Percentiles rank a stretch among this genome's conserved stretches.
Evolutionary conservation across 192 early-diverging fungal genomes (phyloP).

Genomic region (Rhizophagus prolifer): DNA sequence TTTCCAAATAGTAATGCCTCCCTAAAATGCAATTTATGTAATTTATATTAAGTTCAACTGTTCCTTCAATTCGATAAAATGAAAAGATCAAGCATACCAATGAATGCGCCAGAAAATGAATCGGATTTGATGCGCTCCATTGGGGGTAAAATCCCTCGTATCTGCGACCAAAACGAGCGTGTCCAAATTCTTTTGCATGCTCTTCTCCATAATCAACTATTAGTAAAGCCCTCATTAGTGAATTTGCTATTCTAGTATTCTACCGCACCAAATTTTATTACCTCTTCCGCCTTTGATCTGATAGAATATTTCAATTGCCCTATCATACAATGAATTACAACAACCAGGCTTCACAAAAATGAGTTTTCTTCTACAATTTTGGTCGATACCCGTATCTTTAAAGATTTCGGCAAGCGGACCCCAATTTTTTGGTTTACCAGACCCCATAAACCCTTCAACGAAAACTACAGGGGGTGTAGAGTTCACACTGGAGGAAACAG

Average conservation of each 20-base stretch:
- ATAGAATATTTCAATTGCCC: constrained; percentile 27
- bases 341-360: constrained; percentile 19
- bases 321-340: constrained; percentile 22
- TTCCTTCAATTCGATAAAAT: no score
- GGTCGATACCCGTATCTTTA: no score
- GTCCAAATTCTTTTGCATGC: constrained; percentile 9
- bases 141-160: constrained; percentile 17
- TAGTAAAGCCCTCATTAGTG: no score
- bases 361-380: no score
- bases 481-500: no score
- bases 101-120: constrained; percentile 22
- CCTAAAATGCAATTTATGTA: not conserved
- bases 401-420: no score
- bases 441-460: no score
- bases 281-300: constrained; percentile 28
- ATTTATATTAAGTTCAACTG: no score
- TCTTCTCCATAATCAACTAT: constrained; percentile 23
- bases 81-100: not conserved
- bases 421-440: no score
- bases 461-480: no score
- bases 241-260: no score
- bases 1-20: constrained; percentile 23
- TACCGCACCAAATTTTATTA: not conserved
- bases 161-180: constrained; percentile 17
- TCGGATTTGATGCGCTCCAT: constrained; percentile 19